Evolutionary conservation across 331 rosid species (phyloP), one percentile per base, ranked within the genome.

Genomic region (Cydonia oblonga): DNA sequence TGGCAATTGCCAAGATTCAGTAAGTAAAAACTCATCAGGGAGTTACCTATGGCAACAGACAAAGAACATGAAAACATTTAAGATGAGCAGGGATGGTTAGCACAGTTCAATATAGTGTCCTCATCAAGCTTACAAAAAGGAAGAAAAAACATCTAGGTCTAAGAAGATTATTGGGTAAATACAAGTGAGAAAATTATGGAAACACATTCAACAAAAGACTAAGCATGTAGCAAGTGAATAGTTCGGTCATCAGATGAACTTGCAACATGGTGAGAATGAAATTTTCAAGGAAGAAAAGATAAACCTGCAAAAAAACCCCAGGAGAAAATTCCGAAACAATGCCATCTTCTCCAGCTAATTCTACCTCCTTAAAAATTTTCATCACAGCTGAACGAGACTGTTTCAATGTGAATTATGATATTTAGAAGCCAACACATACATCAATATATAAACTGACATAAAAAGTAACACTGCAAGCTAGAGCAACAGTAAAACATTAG

Each of bases 251-350:
- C 74, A 68, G 46, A 72, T 20, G 81, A 79, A 70, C 72, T 24
- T 59, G 63, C 53, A 44, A 56, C 38, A 35, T 13, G 44, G n/a
- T 40, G 30, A 70, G 68, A 64, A 59, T 30, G 58, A 74, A 64
- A 67, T 35, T 24, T 69, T 44, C 44, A 69, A 14, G 30, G 64
- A 59, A 40, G 52, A 30, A 69, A 53, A 70, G 46, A 51, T 54
- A 84, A 72, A 93, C 98, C 97, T 91, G 98, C 68, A 89, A 69
- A 84, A 93, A 93, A 78, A 93, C 97, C 69, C 97, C 98, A 42
- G 92, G 96, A 70, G 96, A 86, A 77, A 78, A 78, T 64, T 90
- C 92, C 66, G 98, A 93, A 71, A 87, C 92, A 76, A 87, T 80
- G 79, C 98, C 96, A 79, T 83, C 96, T 81, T 85, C 85, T 82